A percentile compares a stretch with the other conserved stretches of the same genome.
phyloP scores from a whole-genome alignment of 129 eudicot species.

The Lactuca sativa region DNA sequence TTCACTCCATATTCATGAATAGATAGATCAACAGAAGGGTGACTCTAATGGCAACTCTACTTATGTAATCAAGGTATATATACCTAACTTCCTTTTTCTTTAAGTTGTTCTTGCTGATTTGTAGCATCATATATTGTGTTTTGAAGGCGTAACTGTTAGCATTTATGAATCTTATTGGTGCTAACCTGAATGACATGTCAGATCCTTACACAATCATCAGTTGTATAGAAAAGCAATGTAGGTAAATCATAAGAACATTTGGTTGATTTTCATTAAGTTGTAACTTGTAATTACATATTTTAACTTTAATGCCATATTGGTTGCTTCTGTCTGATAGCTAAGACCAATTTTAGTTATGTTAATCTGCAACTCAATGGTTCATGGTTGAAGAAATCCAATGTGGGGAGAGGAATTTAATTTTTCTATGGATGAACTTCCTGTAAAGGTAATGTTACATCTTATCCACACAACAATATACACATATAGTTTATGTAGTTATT shows the following conservation, averaged over 20 bases:
- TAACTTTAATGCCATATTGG: background rate
- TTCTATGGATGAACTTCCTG: conserved; percentile 88
- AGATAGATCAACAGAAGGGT: conserved; percentile 76
- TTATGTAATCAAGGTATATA: conserved; percentile 71
- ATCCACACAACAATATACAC: background rate
- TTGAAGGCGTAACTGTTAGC: conserved; percentile 84
- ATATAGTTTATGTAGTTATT: background rate
- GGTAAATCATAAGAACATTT: conserved; percentile 43
- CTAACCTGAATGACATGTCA: conserved; percentile 92
- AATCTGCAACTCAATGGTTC: conserved; percentile 87
- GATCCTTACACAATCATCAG: conserved; percentile 98
- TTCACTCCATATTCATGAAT: too few species aligned
- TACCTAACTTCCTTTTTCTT: conserved; percentile 3
- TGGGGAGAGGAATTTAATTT: conserved; percentile 94
- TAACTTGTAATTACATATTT: background rate
- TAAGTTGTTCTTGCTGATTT: conserved; percentile 14
- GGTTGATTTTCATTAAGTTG: background rate
- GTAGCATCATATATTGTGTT: background rate
- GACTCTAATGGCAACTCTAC: conserved; percentile 60
- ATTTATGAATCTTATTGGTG: conserved; percentile 88
- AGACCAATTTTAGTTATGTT: conserved; percentile 14
- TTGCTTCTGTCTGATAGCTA: conserved; percentile 16
- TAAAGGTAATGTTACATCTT: conserved; percentile 51
- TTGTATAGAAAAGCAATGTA: conserved; percentile 90
- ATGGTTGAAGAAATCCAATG: conserved; percentile 98